Percentiles rank a stretch among this genome's conserved stretches.
Conservation (phyloP, 148 eudicot species). For the Amaranthus hypochondriacus region DNA sequence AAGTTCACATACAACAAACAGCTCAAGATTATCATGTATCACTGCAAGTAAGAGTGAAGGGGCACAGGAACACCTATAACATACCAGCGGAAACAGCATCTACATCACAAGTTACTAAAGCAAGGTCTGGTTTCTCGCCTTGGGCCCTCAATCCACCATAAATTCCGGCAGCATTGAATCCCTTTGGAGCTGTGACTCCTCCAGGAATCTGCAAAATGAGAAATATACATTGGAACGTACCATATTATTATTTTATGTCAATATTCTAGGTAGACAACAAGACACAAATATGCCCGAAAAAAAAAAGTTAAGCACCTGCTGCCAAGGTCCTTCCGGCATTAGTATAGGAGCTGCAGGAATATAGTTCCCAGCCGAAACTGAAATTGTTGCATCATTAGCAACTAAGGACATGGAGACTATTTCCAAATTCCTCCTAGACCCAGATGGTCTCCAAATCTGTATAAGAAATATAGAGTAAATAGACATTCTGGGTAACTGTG, state of each 20-base stretch:
- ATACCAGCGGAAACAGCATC: constrained; percentile 89
- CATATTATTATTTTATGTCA: not conserved
- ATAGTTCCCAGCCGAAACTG: constrained; percentile 21
- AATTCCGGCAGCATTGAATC: constrained; percentile 93
- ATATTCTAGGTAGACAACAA: not conserved
- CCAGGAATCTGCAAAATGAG: constrained; percentile 60
- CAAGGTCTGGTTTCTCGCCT: constrained; percentile 96
- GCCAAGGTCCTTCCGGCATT: constrained; percentile 89
- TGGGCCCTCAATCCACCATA: constrained; percentile 87
- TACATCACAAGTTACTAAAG: constrained; percentile 85
- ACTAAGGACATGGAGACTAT: constrained; percentile 41
- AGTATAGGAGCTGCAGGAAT: constrained; percentile 85
- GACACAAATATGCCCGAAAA: not conserved
- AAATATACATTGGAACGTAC: not conserved
- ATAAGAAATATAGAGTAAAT: not conserved
- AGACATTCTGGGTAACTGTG: not conserved
- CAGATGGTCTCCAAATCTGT: constrained; percentile 33
- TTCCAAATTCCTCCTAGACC: constrained; percentile 25
- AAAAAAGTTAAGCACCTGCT: constrained; percentile 47
- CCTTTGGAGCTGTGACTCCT: constrained; percentile 91
- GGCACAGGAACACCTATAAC: not conserved
- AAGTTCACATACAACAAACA: not conserved
- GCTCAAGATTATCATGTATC: not conserved
- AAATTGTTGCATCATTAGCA: constrained; percentile 32
- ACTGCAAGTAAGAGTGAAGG: not conserved